These are phyloP conservation scores for Biancaea sappan DNA, from an alignment of 306 rosid genomes.

Conservation along the genomic window DNA sequence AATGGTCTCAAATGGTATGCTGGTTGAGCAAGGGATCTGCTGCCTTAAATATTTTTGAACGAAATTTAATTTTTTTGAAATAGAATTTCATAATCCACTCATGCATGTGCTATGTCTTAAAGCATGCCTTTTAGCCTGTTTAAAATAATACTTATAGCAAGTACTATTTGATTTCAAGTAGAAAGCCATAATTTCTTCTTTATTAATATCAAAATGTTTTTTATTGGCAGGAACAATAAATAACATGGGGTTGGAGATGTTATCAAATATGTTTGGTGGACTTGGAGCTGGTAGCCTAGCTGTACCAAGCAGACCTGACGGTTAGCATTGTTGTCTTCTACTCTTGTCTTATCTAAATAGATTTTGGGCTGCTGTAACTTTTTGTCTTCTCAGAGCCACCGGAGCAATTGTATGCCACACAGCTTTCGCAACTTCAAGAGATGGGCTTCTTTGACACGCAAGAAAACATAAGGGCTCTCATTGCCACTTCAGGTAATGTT, in stretches of 20 bases:
- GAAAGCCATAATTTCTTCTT: background rate
- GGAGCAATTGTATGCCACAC: slow-evolving; percentile 61
- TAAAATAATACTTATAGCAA: background rate
- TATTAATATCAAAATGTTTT: slow-evolving; percentile 12
- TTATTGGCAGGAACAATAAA: slow-evolving; percentile 45
- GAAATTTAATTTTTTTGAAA: slow-evolving; percentile 8
- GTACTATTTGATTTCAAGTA: slow-evolving; percentile 16
- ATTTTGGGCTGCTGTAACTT: background rate
- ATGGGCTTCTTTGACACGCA: slow-evolving; percentile 70
- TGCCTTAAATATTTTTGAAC: slow-evolving; percentile 5
- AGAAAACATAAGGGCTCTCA: slow-evolving; percentile 63
- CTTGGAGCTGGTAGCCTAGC: slow-evolving; percentile 81
- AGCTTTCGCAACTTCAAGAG: slow-evolving; percentile 64
- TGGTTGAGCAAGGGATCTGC: background rate
- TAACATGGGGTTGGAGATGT: slow-evolving; percentile 62
- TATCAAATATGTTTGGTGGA: slow-evolving; percentile 87
- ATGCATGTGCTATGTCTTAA: background rate
- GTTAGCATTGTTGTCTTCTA: slow-evolving; percentile 39
- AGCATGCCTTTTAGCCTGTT: background rate
- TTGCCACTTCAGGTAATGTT: slow-evolving; percentile 62
- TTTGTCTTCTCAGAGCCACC: slow-evolving; percentile 50
- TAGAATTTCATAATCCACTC: background rate
- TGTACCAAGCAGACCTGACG: slow-evolving; percentile 65
- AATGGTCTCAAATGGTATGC: slow-evolving; percentile 18
- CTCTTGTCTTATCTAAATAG: background rate